These are phyloP conservation scores for Ceratocystis variospora DNA, from an alignment of 2,329 filamentous ascomycete species.

Conservation along the genomic window DNA sequence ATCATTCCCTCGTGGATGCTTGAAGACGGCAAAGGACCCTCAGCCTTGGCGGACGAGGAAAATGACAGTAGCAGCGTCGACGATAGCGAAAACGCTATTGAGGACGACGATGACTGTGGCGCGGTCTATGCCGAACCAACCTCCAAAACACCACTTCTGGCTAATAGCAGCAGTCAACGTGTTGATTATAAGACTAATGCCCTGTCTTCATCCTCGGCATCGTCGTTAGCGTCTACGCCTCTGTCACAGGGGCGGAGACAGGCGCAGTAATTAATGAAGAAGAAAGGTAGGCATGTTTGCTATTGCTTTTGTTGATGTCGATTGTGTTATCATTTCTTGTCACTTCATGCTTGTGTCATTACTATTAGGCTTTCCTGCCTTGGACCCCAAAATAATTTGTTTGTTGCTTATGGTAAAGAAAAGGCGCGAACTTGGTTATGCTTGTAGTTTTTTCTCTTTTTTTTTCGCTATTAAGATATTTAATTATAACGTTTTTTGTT, in stretches of 20 bases:
- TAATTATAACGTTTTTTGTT: background rate
- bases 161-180: background rate
- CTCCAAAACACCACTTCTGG: conserved; percentile 17
- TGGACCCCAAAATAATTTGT: background rate
- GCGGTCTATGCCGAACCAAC: background rate
- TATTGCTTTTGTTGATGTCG: background rate
- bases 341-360: background rate
- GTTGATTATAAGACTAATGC: conserved; percentile 4
- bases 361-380: background rate
- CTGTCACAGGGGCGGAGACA: background rate
- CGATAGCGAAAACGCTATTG: conserved; percentile 18
- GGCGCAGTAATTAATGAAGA: background rate
- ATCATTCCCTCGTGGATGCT: conserved; percentile 62
- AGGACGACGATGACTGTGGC: conserved; percentile 7
- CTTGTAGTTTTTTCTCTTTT: background rate
- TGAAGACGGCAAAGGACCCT: conserved; percentile 57
- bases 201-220: background rate
- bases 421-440: background rate
- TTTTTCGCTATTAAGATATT: background rate
- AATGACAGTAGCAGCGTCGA: background rate
- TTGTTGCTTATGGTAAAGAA: background rate
- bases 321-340: background rate
- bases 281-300: background rate
- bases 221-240: background rate
- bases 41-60: conserved; percentile 24